Evolutionary conservation across 106 monocot genomes (phyloP), one percentile per base, ranked within the genome.

Genomic region (Posidonia australis): DNA sequence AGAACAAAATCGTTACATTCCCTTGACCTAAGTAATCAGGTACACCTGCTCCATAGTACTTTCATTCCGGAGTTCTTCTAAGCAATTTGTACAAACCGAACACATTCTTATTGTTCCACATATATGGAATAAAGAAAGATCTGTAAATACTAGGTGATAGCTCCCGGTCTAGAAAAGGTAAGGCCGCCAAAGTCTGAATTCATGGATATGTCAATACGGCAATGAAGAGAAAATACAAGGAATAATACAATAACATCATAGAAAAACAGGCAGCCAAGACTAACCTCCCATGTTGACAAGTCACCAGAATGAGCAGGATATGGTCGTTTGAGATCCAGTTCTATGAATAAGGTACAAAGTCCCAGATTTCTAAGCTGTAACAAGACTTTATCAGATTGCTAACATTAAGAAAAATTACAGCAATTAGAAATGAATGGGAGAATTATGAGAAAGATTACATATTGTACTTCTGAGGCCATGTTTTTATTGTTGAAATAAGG

Each of bases 61-160:
- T 32, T 13, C 36, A 36, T 21, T 62, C 20, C 23, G 75, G 75
- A 60, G 86, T 79, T 78, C 68, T 72, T 58, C 63, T 81, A 12
- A 99, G 81, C 63, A 99, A 72, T 57, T 83, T 87, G 77, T 99
- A 99, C 67, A 88, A 26, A n/a, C 98, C 98, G 60, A 99, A 99
- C 32, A 83, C 77, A 74, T 99, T 98, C 59, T 75, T 79, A 16
- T 69, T 25, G 53, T 79, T 78, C 98, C 98, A 99, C 64, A 70
- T 52, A 57, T 85, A 79, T 4, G 98, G 98, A 58, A 99, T 85
- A 63, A 99, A 99, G 68, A 91, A 99, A 1, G 98, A 99, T 1
- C 98, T 76, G 66, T 99, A 80, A 19, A 78, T 68, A 21, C 85
- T 60, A 5, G 98, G 91, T 0, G 98, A 99, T 9, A 81, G 75